A percentile compares a stretch with the other conserved stretches of the same genome.
Conservation (phyloP, 2,329 filamentous ascomycete genomes). For the Thielaviopsis populi region DNA sequence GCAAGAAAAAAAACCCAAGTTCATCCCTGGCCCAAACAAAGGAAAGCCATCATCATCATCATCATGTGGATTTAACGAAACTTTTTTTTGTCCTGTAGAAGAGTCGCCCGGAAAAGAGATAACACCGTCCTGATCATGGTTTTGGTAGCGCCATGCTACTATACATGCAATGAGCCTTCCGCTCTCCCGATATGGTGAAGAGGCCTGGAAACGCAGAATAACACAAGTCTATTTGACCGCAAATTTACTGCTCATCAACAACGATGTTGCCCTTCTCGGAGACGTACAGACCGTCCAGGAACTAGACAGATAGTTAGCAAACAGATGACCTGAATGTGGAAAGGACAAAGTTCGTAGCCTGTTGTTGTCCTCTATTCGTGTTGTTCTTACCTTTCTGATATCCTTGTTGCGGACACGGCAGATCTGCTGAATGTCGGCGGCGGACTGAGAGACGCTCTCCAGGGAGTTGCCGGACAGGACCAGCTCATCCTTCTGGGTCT, state of each 20-base stretch:
- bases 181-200: conserved; percentile 36
- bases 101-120: conserved; percentile 19
- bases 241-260: conserved; percentile 45
- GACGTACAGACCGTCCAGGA: conserved; percentile 99
- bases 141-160: conserved; percentile 38
- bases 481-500: conserved; percentile 95
- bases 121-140: conserved; percentile 19
- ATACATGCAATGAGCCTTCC: conserved; percentile 46
- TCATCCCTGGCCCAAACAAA: conserved; percentile 12
- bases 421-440: conserved; percentile 98
- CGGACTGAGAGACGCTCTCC: conserved; percentile 93
- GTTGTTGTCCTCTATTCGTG: background rate
- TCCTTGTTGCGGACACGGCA: conserved; percentile 99
- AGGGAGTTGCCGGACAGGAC: conserved; percentile 85
- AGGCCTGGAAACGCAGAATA: conserved; percentile 42
- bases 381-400: conserved; percentile 78
- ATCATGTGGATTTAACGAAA: conserved; percentile 16
- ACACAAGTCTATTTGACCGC: conserved; percentile 31
- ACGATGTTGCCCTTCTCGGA: conserved; percentile 95
- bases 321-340: background rate
- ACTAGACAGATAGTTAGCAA: conserved; percentile 37
- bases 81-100: conserved; percentile 18
- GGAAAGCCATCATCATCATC: conserved; percentile 12
- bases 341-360: background rate
- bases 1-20: conserved; percentile 2